Percentiles rank a stretch among this genome's conserved stretches.
These are phyloP conservation scores for Fagus crenata DNA, from an alignment of 306 rosid species.

Conservation along the genomic window DNA sequence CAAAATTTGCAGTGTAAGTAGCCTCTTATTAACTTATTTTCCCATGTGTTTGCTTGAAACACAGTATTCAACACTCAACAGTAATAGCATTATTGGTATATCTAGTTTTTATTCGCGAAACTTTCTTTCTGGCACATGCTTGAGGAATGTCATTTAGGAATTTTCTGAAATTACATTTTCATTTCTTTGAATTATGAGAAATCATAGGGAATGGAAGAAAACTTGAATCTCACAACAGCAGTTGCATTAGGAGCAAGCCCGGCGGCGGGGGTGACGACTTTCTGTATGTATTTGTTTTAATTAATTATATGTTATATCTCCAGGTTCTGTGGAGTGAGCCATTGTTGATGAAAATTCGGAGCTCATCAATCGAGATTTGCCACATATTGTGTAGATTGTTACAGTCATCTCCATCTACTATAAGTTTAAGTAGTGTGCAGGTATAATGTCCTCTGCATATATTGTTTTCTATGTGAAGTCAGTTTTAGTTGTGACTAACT, in stretches of 20 bases:
- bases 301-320: constrained; percentile 27
- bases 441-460: constrained; percentile 36
- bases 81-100: not conserved
- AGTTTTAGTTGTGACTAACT: constrained; percentile 10
- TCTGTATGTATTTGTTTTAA: constrained; percentile 11
- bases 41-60: too few species aligned
- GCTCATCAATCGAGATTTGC: constrained; percentile 55
- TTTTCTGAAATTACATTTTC: too few species aligned
- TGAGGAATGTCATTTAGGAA: not conserved
- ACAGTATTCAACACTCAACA: not conserved
- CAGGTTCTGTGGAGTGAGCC: constrained; percentile 71
- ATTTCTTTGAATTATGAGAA: not conserved
- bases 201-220: constrained; percentile 6
- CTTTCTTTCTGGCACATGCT: not conserved
- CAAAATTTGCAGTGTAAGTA: constrained; percentile 68
- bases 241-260: not conserved
- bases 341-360: constrained; percentile 60
- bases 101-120: not conserved
- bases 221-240: not conserved
- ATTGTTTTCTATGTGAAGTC: constrained; percentile 5
- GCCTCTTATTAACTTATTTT: constrained; percentile 4
- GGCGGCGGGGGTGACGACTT: not conserved
- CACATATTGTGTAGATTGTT: constrained; percentile 43
- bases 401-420: constrained; percentile 48
- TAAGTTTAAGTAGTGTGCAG: constrained; percentile 62